phyloP scores from a whole-genome alignment of 352 stramenopile species.

The Pythium rishiriense region DNA sequence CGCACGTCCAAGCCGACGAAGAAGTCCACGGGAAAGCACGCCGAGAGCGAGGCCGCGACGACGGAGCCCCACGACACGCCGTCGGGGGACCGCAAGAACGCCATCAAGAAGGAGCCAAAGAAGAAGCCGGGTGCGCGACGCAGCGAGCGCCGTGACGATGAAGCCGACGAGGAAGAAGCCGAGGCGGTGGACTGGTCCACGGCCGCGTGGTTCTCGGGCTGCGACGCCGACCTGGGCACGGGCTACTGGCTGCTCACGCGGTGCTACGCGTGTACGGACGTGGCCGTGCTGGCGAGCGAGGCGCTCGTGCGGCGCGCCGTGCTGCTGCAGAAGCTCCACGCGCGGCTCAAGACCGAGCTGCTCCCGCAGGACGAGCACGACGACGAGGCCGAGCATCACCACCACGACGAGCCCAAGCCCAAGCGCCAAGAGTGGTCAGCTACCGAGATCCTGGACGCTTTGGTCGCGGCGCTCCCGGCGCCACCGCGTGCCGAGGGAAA shows the following conservation, averaged over 20 bases:
- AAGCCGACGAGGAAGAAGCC: not conserved
- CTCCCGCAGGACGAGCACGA: slow-evolving; percentile 29
- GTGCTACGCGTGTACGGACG: slow-evolving; percentile 45
- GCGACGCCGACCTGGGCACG: slow-evolving; percentile 44
- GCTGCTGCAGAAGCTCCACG: slow-evolving; percentile 36
- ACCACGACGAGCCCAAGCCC: not conserved
- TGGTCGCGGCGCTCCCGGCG: not conserved
- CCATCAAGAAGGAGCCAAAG: not conserved
- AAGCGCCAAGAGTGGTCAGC: not conserved
- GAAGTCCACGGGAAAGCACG: not conserved
- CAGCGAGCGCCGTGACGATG: not conserved
- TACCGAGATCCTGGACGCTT: slow-evolving; percentile 13
- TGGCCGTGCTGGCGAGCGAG: slow-evolving; percentile 31
- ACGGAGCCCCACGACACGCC: not conserved
- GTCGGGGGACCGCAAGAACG: not conserved
- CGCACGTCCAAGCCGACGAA: not conserved
- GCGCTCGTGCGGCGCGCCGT: slow-evolving; percentile 36
- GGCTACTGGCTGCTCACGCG: slow-evolving; percentile 63
- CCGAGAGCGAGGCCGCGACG: not conserved
- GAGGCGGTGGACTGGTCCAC: slow-evolving; percentile 33
- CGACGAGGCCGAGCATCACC: slow-evolving; percentile 18
- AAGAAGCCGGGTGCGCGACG: slow-evolving; percentile 1
- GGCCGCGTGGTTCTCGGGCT: slow-evolving; percentile 46
- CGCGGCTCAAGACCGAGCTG: slow-evolving; percentile 41
- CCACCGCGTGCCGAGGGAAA: not conserved